phyloP scores from a whole-genome alignment of 1,284 basidiomycete genomes.

The Sphaerobolus stellatus region DNA sequence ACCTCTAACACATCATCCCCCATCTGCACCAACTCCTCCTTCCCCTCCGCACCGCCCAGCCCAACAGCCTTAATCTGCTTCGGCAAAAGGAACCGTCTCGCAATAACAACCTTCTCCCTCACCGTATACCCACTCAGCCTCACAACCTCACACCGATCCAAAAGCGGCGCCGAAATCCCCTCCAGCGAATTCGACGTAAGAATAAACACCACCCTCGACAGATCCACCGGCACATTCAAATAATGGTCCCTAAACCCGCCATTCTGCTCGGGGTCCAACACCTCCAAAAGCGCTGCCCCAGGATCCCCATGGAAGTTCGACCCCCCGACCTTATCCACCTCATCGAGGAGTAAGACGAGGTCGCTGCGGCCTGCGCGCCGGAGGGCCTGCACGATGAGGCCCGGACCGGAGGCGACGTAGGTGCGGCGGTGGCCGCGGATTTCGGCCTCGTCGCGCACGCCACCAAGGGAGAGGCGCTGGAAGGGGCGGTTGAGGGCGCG shows the following conservation, averaged over 20 bases:
- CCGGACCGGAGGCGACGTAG: constrained; percentile 87
- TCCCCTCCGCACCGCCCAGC: too few species aligned
- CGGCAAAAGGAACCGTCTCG: constrained; percentile 79
- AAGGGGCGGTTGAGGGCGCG: constrained; percentile 81
- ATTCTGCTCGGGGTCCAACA: constrained; percentile 92
- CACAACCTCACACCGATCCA: constrained; percentile 74
- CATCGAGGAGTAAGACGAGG: constrained; percentile 77
- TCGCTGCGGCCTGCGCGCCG: constrained; percentile 83
- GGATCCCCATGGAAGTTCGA: constrained; percentile 90
- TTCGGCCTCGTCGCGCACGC: constrained; percentile 88
- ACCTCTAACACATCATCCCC: too few species aligned
- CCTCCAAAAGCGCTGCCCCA: constrained; percentile 82
- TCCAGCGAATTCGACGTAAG: constrained; percentile 87
- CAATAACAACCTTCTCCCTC: constrained; percentile 84
- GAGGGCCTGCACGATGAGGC: constrained; percentile 84
- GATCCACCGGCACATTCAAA: constrained; percentile 85
- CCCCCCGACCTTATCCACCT: constrained; percentile 86
- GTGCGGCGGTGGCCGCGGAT: constrained; percentile 87
- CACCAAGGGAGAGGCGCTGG: constrained; percentile 90
- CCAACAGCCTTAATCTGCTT: constrained; percentile 79
- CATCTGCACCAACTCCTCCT: too few species aligned
- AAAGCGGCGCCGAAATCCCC: constrained; percentile 81
- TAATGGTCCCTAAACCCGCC: constrained; percentile 91
- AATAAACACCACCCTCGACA: constrained; percentile 86
- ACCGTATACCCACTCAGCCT: constrained; percentile 50